Evolutionary conservation across 257 asterid genomes (phyloP), one percentile per base, ranked within the genome.

Genomic region (Scutellaria baicalensis): DNA sequence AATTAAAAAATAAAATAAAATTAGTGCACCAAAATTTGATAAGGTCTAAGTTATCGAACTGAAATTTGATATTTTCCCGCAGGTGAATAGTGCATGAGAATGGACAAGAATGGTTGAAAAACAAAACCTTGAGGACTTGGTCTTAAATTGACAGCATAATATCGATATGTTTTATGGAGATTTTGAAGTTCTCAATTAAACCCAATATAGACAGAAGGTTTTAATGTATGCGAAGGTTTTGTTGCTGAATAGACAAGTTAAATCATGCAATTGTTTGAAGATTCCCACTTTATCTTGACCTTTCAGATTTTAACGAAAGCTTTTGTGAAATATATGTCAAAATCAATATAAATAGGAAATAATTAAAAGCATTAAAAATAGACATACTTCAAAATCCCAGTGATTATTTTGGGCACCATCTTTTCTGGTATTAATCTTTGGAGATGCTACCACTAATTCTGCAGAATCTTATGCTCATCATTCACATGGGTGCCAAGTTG

Each of bases 301-400:
- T 58, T 58, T 57, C 62, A 0, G 38, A 72, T 11, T 45, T 23
- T 47, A 58, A 3, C 0, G 62, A 49, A 39, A 58, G n/a, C 13
- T 47, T 66, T 50, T 57, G 59, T 40, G 60, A 67, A 44, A 31
- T 31, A 33, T 54, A 27, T 27, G 51, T 62, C 0, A 31, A 66
- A 77, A 77, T 0, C 33, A 59, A 67, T 67, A 72, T 50, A 60
- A 49, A 65, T 9, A 51, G 43, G 13, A 64, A 42, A 47, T 71
- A 40, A n/a, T n/a, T n/a, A n/a, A n/a, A n/a, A n/a, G n/a, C n/a
- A n/a, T n/a, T n/a, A n/a, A n/a, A n/a, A n/a, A n/a, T n/a, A n/a
- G n/a, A n/a, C n/a, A n/a, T n/a, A n/a, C n/a, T 59, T 56, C 20
- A 64, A 56, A 38, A 33, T 43, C 49, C 50, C 16, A 55, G 55